Evolutionary conservation across 2,329 filamentous ascomycete genomes (phyloP).

Genomic region (Annulohypoxylon truncatum): DNA sequence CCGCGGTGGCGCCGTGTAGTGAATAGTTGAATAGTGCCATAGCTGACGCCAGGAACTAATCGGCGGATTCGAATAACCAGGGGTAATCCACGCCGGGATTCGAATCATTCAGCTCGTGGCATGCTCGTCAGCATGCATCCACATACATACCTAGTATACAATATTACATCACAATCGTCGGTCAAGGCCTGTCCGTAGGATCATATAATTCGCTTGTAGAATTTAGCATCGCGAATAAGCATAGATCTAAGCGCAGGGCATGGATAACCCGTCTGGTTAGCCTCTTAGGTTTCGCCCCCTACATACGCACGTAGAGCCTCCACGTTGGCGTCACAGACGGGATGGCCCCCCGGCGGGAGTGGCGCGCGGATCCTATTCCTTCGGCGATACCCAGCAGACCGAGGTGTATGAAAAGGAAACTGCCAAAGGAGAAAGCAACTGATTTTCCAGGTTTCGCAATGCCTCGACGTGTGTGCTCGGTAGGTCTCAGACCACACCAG

Average conservation of each 20-base stretch:
- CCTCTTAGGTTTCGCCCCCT: slow-evolving; percentile 5
- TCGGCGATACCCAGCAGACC: slow-evolving; percentile 35
- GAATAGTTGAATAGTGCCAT: slow-evolving; percentile 1
- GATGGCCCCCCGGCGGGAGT: slow-evolving; percentile 34
- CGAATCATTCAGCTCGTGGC: slow-evolving; percentile 26
- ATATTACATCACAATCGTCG: slow-evolving; percentile 2
- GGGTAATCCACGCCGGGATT: slow-evolving; percentile 19
- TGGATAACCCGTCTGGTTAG: background rate
- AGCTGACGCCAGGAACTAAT: slow-evolving; percentile 26
- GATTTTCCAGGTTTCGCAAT: slow-evolving; percentile 2
- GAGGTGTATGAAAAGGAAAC: slow-evolving; percentile 12
- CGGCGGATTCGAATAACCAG: slow-evolving; percentile 3
- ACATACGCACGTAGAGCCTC: slow-evolving; percentile 23
- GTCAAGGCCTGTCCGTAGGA: slow-evolving; percentile 7
- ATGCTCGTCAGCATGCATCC: slow-evolving; percentile 12
- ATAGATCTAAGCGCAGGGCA: slow-evolving; percentile 16
- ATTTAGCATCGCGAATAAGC: slow-evolving; percentile 6
- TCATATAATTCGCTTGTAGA: background rate
- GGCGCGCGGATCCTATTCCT: slow-evolving; percentile 39
- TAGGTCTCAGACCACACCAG: background rate
- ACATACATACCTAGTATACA: too few species aligned
- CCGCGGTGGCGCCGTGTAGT: slow-evolving; percentile 14
- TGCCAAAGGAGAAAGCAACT: slow-evolving; percentile 12
- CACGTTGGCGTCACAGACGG: slow-evolving; percentile 24
- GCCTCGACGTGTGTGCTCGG: slow-evolving; percentile 5